Base-by-base conservation (phyloP, 2,329 filamentous ascomycete species). In the Calonectria henricotiae region DNA sequence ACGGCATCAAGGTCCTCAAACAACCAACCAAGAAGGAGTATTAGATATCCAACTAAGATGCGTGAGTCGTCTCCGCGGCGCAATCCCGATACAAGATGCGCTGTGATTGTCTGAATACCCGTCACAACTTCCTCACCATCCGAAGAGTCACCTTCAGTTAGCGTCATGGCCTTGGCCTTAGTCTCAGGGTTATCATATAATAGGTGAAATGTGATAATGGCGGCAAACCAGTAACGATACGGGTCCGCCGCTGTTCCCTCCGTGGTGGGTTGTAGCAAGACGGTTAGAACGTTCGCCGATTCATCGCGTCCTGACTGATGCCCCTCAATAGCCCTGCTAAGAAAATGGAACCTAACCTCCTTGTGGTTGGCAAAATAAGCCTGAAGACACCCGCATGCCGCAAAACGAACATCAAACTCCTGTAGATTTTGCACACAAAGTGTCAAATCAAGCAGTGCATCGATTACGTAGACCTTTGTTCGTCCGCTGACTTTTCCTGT, bases 61-160 rank as follows among this genome's bases (percentile, higher is more conserved):
- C 95, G 89, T 75, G 94, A 89, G 78, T 98, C 94, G 60, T 95
- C 91, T 15, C 89, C 89, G 44, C 92, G 89, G 75, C 94, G 91
- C 17, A 98, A 86, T 4, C 93, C 93, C 62, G 91, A 90, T 39
- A 97, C 89, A n/a, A 99, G 86, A 79, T 98, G 96, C 5, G 93
- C 93, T 9, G 95, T 90, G 69, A 98, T 89, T 1, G 92, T 93
- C 81, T 99, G 96, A 62, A 99, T 94, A 78, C 94, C 94, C 0
- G 96, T 98, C 13, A 99, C 92, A 13, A 98, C 94, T 82, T 99
- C 96, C 83, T 99, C 96, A 4, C 96, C 96, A 75, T 88, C 94
- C 39, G 92, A 91, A 25, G 94, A 93, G 80, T 98, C 94, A 12
- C 96, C 96, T 82, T 98, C 96, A 0, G 91, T 94, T 23, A 99